Conservation (phyloP, 2,329 filamentous ascomycete species). For the Catunica adiposa region DNA sequence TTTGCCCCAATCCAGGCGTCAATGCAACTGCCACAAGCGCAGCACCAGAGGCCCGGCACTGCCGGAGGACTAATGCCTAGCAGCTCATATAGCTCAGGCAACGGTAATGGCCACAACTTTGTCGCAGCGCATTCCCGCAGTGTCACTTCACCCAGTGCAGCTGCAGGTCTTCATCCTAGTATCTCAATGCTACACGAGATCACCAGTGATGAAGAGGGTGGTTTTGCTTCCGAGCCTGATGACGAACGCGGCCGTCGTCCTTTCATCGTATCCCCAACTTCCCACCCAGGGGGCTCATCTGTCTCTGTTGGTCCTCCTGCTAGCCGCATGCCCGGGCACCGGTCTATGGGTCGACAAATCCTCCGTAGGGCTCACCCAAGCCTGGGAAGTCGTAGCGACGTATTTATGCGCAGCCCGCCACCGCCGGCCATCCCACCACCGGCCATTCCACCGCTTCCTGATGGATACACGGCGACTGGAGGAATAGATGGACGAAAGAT, state of each 20-base stretch:
- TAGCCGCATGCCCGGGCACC: background rate
- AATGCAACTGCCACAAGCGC: conserved; percentile 74
- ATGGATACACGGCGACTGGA: background rate
- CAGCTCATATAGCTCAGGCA: conserved; percentile 27
- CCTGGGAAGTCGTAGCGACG: conserved; percentile 6
- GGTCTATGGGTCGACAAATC: background rate
- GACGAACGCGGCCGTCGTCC: conserved; percentile 26
- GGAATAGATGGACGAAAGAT: background rate
- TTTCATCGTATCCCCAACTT: conserved; percentile 21
- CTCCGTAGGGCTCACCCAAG: conserved; percentile 6
- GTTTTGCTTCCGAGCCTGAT: conserved; percentile 66
- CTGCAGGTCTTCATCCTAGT: conserved; percentile 34
- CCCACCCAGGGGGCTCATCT: conserved; percentile 16
- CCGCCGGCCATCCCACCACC: too few relatives aligned
- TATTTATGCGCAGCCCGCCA: conserved; percentile 5
- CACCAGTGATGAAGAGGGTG: conserved; percentile 62
- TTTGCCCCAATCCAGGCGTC: background rate
- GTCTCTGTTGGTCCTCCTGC: background rate
- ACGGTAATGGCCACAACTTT: conserved; percentile 2
- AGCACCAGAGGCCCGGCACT: conserved; percentile 30
- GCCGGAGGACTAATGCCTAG: background rate
- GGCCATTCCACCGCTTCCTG: conserved; percentile 1
- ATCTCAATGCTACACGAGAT: conserved; percentile 28
- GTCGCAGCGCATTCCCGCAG: conserved; percentile 48
- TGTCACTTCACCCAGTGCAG: conserved; percentile 60